Evolutionary conservation across 352 stramenopile genomes (phyloP), one percentile per base, ranked within the genome.

Genomic region (Globisporangium nagaii): DNA sequence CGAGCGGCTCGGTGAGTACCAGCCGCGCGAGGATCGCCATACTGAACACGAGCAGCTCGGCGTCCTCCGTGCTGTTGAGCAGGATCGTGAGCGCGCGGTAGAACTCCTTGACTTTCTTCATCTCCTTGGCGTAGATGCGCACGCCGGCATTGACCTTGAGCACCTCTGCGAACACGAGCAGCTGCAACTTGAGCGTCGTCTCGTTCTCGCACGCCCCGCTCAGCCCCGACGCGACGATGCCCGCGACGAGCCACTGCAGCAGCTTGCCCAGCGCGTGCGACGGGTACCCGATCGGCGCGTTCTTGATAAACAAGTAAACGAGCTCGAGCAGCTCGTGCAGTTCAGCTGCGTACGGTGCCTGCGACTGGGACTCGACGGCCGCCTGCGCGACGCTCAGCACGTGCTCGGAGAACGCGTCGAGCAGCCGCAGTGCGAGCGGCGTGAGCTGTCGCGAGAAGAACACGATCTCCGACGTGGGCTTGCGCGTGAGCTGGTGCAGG

Each of bases 21-120:
- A 93, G 65, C 13, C 83, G 68, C 6, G 79, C 80, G 9, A 93
- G 64, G 34, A 91, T 88, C 13, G 77, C 64, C 80, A 91, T 93
- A 25, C 68, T 84, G 34, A 80, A 86, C 59, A 93, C 77, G 4
- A 93, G 59, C 19, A 91, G 64, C 58, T 88, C 78, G 0, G 77
- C 53, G 45, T 91, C 79, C 36, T 91, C 79, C 0, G 83, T 91
- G 55, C 73, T 84, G 41, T 90, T 91, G 39, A 93, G 75, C 59
- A 90, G 31, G 20, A 91, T 78, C n/a, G 77, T 90, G 50, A 93
- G 70, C 37, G 77, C 79, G 17, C 83, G 80, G 49, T 91, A 90
- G 25, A 90, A 79, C 34, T 89, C 80, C 57, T 91, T 93, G 56
- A 88, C 70, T 28, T 76, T 78, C 45, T 78, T 84, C 61, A 86